These are phyloP conservation scores for Pythium coloratum DNA, from an alignment of 352 stramenopile species.

Conservation along the genomic window DNA sequence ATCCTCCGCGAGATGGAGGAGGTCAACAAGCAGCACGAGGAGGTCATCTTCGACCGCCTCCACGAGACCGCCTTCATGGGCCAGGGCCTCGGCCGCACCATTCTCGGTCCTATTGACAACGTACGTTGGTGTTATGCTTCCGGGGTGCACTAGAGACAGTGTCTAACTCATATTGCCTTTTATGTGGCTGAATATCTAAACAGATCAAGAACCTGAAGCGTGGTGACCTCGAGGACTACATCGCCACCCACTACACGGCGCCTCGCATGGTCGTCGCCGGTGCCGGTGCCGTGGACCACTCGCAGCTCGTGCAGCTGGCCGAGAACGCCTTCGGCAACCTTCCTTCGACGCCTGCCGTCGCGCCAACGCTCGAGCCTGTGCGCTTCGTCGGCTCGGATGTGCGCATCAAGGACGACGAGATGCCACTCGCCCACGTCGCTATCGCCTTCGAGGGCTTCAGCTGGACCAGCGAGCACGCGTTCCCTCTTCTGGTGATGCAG, in stretches of 20 bases:
- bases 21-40: constrained; percentile 98
- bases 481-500: constrained; percentile 98
- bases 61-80: constrained; percentile 98
- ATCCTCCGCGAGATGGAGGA: constrained; percentile 99
- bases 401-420: constrained; percentile 88
- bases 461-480: constrained; percentile 98
- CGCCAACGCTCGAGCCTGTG: constrained; percentile 73
- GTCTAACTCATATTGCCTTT: no score
- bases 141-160: no score
- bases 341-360: constrained; percentile 71
- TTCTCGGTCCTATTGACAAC: constrained; percentile 98
- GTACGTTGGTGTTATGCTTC: constrained; percentile 57
- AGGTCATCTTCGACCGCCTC: constrained; percentile 99
- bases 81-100: constrained; percentile 97
- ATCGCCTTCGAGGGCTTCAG: constrained; percentile 98
- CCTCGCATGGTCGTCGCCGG: constrained; percentile 98
- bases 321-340: constrained; percentile 97
- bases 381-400: constrained; percentile 91
- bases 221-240: constrained; percentile 96
- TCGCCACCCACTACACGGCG: constrained; percentile 99
- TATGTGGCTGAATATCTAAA: background rate
- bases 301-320: constrained; percentile 95
- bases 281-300: constrained; percentile 97
- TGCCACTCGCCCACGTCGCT: constrained; percentile 93
- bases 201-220: constrained; percentile 92